Conservation (phyloP, 2,329 filamentous ascomycete genomes). For the Elsinoe fawcettii region DNA sequence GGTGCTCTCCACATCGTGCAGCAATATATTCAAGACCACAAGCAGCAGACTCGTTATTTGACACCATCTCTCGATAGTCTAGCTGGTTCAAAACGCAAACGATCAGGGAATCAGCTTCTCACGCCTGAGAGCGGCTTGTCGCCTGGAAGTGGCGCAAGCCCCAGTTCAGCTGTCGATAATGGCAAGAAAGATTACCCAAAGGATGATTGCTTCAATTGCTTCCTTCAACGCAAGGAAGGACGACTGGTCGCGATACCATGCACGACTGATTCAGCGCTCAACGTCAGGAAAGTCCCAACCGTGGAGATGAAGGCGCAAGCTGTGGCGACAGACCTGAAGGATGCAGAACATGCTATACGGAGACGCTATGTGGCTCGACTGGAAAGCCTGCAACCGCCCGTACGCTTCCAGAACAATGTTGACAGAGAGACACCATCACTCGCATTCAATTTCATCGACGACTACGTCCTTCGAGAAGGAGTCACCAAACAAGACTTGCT, state of each 20-base stretch:
- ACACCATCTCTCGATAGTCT: not conserved
- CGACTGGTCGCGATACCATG: slow-evolving; percentile 26
- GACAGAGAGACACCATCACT: slow-evolving; percentile 50
- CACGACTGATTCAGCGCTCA: slow-evolving; percentile 24
- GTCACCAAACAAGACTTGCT: slow-evolving; percentile 56
- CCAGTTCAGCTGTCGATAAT: not conserved
- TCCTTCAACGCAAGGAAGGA: slow-evolving; percentile 32
- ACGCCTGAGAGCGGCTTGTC: slow-evolving; percentile 16
- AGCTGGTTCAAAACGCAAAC: slow-evolving; percentile 24
- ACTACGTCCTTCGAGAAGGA: slow-evolving; percentile 51
- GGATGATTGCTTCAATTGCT: slow-evolving; percentile 35
- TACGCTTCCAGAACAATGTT: slow-evolving; percentile 58
- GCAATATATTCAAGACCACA: slow-evolving; percentile 32
- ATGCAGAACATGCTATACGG: slow-evolving; percentile 32
- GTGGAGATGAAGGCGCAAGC: slow-evolving; percentile 31
- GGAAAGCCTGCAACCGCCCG: slow-evolving; percentile 28
- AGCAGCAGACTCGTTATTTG: not conserved
- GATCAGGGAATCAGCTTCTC: slow-evolving; percentile 22
- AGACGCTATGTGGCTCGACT: slow-evolving; percentile 31
- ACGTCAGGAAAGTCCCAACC: slow-evolving; percentile 30
- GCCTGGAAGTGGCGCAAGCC: slow-evolving; percentile 1
- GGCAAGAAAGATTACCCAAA: not conserved
- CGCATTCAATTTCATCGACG: slow-evolving; percentile 61
- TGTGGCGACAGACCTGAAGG: slow-evolving; percentile 22
- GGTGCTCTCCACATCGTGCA: slow-evolving; percentile 36